A percentile compares a stretch with the other conserved stretches of the same genome.
phyloP scores from a whole-genome alignment of 2,329 filamentous ascomycete species.

The Emmonsia crescens region DNA sequence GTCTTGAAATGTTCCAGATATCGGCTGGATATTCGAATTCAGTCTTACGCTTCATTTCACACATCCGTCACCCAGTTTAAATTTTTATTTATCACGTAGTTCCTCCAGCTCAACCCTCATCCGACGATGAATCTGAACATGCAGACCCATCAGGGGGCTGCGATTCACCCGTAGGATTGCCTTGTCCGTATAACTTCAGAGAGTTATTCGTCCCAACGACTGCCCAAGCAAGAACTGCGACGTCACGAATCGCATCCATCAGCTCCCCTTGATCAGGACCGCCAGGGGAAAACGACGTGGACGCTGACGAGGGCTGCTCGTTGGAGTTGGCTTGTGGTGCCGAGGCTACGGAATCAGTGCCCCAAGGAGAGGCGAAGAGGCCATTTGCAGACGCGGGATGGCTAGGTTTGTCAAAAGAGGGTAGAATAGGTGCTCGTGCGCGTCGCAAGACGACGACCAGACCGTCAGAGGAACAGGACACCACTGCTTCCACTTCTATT shows the following conservation, averaged over 20 bases:
- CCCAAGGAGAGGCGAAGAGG: constrained; percentile 73
- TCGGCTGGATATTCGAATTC: background rate
- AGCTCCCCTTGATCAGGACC: constrained; percentile 49
- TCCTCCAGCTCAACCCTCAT: background rate
- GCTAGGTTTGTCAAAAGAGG: constrained; percentile 26
- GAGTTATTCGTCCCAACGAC: constrained; percentile 70
- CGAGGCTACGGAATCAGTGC: constrained; percentile 49
- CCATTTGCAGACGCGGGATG: constrained; percentile 46
- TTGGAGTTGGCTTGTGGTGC: constrained; percentile 10
- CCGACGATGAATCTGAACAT: background rate
- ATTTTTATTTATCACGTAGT: background rate
- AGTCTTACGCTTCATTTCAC: background rate
- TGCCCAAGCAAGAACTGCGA: constrained; percentile 73
- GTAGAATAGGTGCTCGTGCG: constrained; percentile 58
- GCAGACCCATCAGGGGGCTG: constrained; percentile 38
- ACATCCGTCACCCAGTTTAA: background rate
- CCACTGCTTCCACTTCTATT: constrained; percentile 75
- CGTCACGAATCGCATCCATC: constrained; percentile 71
- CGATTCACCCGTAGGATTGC: constrained; percentile 52
- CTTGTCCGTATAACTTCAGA: constrained; percentile 52
- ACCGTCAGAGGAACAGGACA: constrained; percentile 82
- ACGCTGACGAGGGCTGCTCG: constrained; percentile 23
- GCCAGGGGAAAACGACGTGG: constrained; percentile 36
- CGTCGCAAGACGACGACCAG: constrained; percentile 69
- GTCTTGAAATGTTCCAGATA: background rate